Percentiles rank a stretch among this genome's conserved stretches.
Conservation (phyloP, 768 basidiomycete species). For the Panaeolus cyanescens region DNA sequence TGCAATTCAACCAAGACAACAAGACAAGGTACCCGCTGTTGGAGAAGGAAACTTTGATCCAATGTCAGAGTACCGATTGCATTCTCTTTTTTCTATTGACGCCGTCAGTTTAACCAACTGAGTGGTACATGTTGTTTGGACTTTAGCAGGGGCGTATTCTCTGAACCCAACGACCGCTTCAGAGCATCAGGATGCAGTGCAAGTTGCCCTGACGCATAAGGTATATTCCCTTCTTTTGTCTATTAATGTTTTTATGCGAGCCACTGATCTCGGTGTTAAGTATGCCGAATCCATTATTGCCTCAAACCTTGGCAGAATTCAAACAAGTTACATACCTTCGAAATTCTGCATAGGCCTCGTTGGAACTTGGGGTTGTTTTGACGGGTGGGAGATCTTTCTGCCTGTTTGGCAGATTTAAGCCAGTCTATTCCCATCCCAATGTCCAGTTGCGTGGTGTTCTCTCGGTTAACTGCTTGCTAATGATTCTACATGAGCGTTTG, state of each 20-base stretch:
- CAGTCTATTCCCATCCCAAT: conserved; percentile 2
- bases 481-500: conserved; percentile 1
- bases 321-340: not conserved
- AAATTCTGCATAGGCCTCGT: not conserved
- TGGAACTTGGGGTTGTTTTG: not conserved
- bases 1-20: not conserved
- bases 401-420: not conserved
- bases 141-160: not conserved
- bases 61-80: not conserved
- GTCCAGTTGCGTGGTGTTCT: not conserved
- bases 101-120: not conserved
- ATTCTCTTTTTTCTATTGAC: not conserved
- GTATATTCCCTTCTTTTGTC: not conserved
- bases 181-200: not conserved
- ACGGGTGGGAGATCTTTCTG: not conserved
- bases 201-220: not conserved
- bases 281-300: not conserved
- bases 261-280: conserved; percentile 1
- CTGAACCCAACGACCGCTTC: not conserved
- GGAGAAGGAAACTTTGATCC: not conserved
- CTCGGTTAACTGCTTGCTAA: not conserved
- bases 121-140: not conserved
- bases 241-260: conserved; percentile 1
- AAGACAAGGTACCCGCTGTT: not conserved
- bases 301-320: not conserved